These are phyloP conservation scores for Metschnikowia koreensis DNA, from an alignment of 805 yeast genomes.

Conservation along the genomic window DNA sequence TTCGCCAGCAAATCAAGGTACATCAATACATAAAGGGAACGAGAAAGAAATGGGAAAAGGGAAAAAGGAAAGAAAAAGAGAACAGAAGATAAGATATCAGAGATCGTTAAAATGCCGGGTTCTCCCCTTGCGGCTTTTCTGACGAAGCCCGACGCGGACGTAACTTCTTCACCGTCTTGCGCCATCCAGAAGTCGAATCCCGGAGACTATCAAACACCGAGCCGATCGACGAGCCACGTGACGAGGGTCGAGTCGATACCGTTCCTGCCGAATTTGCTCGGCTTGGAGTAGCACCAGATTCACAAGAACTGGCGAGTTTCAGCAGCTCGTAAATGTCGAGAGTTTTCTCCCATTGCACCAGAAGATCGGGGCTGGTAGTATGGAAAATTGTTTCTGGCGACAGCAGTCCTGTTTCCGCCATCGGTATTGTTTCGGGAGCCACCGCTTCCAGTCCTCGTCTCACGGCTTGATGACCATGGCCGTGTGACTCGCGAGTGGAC, in stretches of 20 bases:
- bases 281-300: slow-evolving; percentile 12
- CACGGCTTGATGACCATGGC: slow-evolving; percentile 1
- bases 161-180: slow-evolving; percentile 30
- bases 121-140: slow-evolving; percentile 6
- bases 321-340: slow-evolving; percentile 11
- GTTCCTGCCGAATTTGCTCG: slow-evolving; percentile 15
- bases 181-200: slow-evolving; percentile 26
- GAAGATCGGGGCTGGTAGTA: slow-evolving; percentile 10
- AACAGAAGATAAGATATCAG: neutral
- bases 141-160: slow-evolving; percentile 28
- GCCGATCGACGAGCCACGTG: slow-evolving; percentile 34
- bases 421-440: slow-evolving; percentile 19
- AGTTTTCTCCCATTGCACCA: slow-evolving; percentile 18
- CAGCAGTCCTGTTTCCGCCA: slow-evolving; percentile 2
- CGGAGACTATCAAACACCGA: slow-evolving; percentile 30
- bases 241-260: slow-evolving; percentile 15
- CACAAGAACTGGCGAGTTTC: slow-evolving; percentile 8
- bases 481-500: slow-evolving; percentile 15
- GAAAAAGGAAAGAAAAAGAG: neutral
- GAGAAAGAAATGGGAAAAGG: neutral
- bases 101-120: neutral
- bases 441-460: slow-evolving; percentile 23
- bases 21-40: neutral
- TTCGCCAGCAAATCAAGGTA: neutral
- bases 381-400: slow-evolving; percentile 1